phyloP scores from a whole-genome alignment of 805 yeast genomes.

The Myxozyma udenii region DNA sequence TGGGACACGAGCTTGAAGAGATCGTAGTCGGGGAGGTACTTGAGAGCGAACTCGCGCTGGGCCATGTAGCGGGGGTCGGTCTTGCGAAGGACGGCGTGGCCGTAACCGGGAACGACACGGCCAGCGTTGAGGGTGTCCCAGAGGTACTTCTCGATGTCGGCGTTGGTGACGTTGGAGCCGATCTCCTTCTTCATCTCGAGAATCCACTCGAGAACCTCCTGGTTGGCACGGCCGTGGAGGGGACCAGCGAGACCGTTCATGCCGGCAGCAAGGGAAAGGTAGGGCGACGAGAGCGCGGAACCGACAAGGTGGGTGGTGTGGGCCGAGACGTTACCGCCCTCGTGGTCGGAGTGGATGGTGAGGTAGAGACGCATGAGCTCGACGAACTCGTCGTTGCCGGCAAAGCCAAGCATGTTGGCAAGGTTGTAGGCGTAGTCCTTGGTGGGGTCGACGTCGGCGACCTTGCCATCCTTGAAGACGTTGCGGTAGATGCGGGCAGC shows the following conservation, averaged over 20 bases:
- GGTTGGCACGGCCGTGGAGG: conserved; percentile 80
- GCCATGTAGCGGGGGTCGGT: conserved; percentile 81
- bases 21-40: conserved; percentile 54
- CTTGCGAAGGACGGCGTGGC: conserved; percentile 80
- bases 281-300: conserved; percentile 74
- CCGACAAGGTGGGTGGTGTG: conserved; percentile 82
- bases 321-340: conserved; percentile 81
- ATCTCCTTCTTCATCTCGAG: conserved; percentile 51
- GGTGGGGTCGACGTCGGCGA: conserved; percentile 51
- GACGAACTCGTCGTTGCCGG: conserved; percentile 48
- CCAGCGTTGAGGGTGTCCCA: conserved; percentile 71
- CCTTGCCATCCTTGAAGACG: conserved; percentile 47
- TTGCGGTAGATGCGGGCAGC: conserved; percentile 75
- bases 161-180: conserved; percentile 41
- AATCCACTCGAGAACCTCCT: conserved; percentile 76
- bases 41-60: conserved; percentile 57
- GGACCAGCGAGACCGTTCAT: conserved; percentile 84
- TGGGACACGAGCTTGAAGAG: conserved; percentile 65
- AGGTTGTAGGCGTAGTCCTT: conserved; percentile 74
- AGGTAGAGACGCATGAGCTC: conserved; percentile 70
- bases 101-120: conserved; percentile 83
- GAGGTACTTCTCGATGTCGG: conserved; percentile 60
- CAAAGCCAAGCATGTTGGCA: conserved; percentile 61
- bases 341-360: conserved; percentile 76
- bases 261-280: conserved; percentile 72